Evolutionary conservation across 2,329 filamentous ascomycete genomes (phyloP).

Genomic region (Colletotrichum musicola): DNA sequence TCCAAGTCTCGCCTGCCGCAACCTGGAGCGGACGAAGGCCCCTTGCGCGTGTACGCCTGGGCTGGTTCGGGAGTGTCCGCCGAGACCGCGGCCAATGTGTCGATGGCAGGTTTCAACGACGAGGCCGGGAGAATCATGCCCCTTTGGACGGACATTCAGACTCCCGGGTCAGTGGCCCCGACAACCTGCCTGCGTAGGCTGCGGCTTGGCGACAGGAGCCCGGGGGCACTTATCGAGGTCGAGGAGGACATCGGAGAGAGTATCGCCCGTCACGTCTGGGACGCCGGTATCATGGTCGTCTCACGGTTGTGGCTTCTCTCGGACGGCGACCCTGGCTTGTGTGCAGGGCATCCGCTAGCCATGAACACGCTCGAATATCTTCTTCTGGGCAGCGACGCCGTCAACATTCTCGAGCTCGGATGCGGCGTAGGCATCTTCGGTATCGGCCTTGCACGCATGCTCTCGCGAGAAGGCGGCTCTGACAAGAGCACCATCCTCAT

Average conservation of each 20-base stretch:
- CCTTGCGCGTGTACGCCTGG: constrained; percentile 1
- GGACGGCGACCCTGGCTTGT: constrained; percentile 27
- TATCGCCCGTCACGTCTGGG: constrained; percentile 71
- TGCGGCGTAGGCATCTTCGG: constrained; percentile 70
- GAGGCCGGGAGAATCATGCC: constrained; percentile 58
- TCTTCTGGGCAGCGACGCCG: constrained; percentile 43
- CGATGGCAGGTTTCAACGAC: constrained; percentile 13
- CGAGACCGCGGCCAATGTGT: constrained; percentile 12
- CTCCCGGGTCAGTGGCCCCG: constrained; percentile 29
- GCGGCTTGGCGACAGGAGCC: constrained; percentile 43
- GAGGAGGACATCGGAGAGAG: constrained; percentile 71
- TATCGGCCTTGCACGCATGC: constrained; percentile 58
- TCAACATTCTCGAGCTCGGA: constrained; percentile 67
- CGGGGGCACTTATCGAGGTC: constrained; percentile 53
- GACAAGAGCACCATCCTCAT: constrained; percentile 57
- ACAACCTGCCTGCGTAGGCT: constrained; percentile 49
- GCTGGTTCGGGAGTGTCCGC: constrained; percentile 4
- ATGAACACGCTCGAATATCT: constrained; percentile 41
- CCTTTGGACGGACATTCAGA: constrained; percentile 53
- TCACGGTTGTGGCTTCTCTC: constrained; percentile 46
- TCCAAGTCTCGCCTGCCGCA: background rate
- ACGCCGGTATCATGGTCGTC: constrained; percentile 64
- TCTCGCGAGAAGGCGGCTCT: constrained; percentile 36
- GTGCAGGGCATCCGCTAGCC: background rate
- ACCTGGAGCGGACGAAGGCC: background rate